Base-by-base conservation (phyloP, 768 basidiomycete genomes). In the Rickenella mellea region DNA sequence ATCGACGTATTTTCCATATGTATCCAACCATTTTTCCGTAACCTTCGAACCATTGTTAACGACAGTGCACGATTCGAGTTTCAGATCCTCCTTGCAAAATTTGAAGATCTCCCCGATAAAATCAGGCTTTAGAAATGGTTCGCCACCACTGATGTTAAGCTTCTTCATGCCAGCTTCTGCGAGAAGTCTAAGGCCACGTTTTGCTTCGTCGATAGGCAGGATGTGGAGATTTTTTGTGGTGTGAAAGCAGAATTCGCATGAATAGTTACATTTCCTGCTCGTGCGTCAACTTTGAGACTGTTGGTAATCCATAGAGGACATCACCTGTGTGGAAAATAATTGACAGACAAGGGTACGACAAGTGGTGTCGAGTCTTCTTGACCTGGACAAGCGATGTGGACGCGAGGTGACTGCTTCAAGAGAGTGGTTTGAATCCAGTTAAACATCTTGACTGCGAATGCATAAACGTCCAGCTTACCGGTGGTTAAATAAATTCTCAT, bases 211-310 rank as follows among this genome's bases (percentile, higher is more conserved):
- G 9, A 68, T 28, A 1, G 59, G 56, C 4, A 68, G 54, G 14
- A 66, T 62, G 9, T 49, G 51, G 2, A 56, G 40, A n/a, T 59
- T 63, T 11, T 56, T 64, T 36, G 48, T 55, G 1, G 67, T 69
- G 27, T 68, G 67, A 35, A 69, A 68, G 46, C 67, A 68, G 39
- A 69, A 67, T 4, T 59, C 53, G 26, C 65, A 66, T 6, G 54
- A 45, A 19, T 69, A 68, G 27, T 69, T 69, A 50, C 60, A 61
- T 51, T 51, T 48, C 15, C 58, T 59, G 44, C 7, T 9, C 14
- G 17, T 14, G 22, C 6, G 7, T 35, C 22, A 17, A 38, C 9
- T 5, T 11, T 17, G 15, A 24, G n/a, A 36, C 11, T n/a, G 19
- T n/a, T 10, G 6, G 9, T 2, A 20, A 5, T 6, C 5, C 25